phyloP scores from a whole-genome alignment of 768 basidiomycete species.

The Boletus subcaerulescens region DNA sequence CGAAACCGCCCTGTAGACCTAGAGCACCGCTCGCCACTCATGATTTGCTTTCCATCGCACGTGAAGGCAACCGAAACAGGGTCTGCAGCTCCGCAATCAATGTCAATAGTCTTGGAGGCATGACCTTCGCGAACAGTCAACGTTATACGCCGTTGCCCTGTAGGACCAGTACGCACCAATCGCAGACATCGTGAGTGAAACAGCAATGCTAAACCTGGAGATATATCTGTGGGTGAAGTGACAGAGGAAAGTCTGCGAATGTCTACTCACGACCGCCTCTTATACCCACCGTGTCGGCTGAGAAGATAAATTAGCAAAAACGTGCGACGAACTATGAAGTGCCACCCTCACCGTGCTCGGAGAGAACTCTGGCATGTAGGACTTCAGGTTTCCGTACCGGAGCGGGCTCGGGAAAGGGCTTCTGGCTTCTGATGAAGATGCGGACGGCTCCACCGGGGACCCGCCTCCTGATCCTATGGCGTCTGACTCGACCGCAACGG shows the following conservation, averaged over 20 bases:
- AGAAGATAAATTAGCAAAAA: no score
- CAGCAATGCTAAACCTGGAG: neutral
- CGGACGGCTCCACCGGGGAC: no score
- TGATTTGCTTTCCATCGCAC: neutral
- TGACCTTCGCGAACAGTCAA: neutral
- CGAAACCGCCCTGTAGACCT: neutral
- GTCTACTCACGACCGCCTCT: no score
- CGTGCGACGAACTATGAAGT: no score
- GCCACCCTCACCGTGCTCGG: no score
- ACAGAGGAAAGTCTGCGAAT: neutral
- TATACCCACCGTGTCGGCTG: neutral
- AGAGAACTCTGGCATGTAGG: no score
- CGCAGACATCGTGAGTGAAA: neutral
- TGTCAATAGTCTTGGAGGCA: neutral
- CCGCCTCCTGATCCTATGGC: no score
- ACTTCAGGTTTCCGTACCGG: no score
- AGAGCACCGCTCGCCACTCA: neutral
- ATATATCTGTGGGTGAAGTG: neutral
- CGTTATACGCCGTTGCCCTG: neutral
- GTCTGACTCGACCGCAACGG: no score
- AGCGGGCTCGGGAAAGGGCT: no score
- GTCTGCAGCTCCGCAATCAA: neutral
- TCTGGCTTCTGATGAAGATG: no score
- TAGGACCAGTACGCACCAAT: neutral
- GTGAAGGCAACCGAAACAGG: conserved; percentile 8